These are phyloP conservation scores for Leishmania tropica DNA, from an alignment of 208 protist genomes.

Conservation along the genomic window DNA sequence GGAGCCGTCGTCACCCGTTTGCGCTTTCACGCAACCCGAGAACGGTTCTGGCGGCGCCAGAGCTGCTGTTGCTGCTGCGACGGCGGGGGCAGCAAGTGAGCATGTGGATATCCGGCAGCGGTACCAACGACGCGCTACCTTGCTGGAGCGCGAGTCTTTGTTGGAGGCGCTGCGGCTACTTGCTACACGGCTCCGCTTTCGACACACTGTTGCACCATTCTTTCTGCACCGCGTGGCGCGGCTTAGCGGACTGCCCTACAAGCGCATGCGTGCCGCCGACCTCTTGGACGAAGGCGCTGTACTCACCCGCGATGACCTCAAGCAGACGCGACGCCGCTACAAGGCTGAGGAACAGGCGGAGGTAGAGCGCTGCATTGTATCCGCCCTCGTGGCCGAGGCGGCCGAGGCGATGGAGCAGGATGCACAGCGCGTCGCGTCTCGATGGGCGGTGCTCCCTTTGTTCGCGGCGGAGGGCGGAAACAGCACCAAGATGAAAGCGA, in stretches of 20 bases:
- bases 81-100: not conserved
- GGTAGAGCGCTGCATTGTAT: constrained; percentile 57
- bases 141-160: constrained; percentile 43
- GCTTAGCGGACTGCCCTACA: constrained; percentile 75
- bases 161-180: constrained; percentile 49
- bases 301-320: constrained; percentile 47
- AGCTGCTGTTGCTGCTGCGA: not conserved
- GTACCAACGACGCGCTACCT: not conserved
- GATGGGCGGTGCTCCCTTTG: not conserved
- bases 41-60: not conserved
- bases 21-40: not conserved
- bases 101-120: not conserved
- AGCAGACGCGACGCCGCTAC: constrained; percentile 41
- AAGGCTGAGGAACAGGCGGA: constrained; percentile 56
- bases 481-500: not conserved
- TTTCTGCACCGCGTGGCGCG: constrained; percentile 68
- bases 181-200: constrained; percentile 55
- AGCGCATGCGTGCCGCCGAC: constrained; percentile 43
- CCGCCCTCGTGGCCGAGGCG: constrained; percentile 58
- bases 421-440: constrained; percentile 6
- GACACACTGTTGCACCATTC: constrained; percentile 47
- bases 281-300: constrained; percentile 31
- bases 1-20: not conserved
- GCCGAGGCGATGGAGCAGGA: constrained; percentile 46
- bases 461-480: not conserved